phyloP scores from a whole-genome alignment of 768 basidiomycete genomes.

The Lyophyllum semitale region DNA sequence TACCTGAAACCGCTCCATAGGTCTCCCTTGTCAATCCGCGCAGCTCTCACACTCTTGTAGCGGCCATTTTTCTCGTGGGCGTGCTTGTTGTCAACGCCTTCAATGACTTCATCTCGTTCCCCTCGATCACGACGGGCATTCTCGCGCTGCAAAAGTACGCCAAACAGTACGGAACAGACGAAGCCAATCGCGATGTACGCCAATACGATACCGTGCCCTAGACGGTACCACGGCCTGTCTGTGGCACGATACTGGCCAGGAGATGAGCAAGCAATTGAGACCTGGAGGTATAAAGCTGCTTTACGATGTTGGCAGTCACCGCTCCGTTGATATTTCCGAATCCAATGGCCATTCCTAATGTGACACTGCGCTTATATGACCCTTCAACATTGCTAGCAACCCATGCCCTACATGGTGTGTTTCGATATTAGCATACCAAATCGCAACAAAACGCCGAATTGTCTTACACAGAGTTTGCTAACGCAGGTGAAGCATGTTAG shows the following conservation, averaged over 20 bases:
- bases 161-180: slow-evolving; percentile 49
- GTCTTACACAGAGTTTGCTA: slow-evolving; percentile 54
- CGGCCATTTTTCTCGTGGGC: slow-evolving; percentile 54
- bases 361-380: slow-evolving; percentile 70
- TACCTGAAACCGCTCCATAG: slow-evolving; percentile 80
- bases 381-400: slow-evolving; percentile 74
- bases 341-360: slow-evolving; percentile 71
- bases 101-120: slow-evolving; percentile 67
- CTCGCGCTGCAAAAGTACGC: slow-evolving; percentile 53
- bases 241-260: slow-evolving; percentile 57
- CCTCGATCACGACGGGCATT: slow-evolving; percentile 66
- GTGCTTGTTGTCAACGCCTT: slow-evolving; percentile 43
- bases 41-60: slow-evolving; percentile 55
- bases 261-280: not conserved
- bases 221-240: slow-evolving; percentile 67
- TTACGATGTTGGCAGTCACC: slow-evolving; percentile 64
- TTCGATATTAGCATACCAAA: not conserved
- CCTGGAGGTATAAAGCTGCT: slow-evolving; percentile 20
- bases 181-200: slow-evolving; percentile 71
- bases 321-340: slow-evolving; percentile 72
- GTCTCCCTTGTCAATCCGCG: slow-evolving; percentile 65
- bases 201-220: slow-evolving; percentile 71
- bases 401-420: slow-evolving; percentile 55
- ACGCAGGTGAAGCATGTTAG: not conserved
- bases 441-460: not conserved